Evolutionary conservation across 1,284 basidiomycete genomes (phyloP).

Genomic region (Trametes versicolor): DNA sequence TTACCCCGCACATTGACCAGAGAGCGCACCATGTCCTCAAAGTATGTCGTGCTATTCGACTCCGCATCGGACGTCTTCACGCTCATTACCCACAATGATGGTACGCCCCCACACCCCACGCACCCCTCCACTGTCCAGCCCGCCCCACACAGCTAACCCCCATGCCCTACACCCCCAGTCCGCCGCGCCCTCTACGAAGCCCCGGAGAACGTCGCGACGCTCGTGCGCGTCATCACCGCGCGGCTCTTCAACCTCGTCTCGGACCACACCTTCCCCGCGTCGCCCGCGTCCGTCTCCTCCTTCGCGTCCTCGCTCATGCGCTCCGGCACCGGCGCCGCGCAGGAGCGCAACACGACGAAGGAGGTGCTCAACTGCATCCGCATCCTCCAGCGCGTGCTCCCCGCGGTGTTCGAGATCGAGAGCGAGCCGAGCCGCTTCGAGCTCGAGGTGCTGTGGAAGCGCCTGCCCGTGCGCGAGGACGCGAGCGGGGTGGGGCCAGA

Average conservation of each 20-base stretch:
- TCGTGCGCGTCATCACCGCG: conserved; percentile 78
- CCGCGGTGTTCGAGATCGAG: conserved; percentile 87
- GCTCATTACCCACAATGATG: conserved; percentile 85
- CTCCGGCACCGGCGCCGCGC: conserved; percentile 51
- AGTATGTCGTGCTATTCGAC: conserved; percentile 89
- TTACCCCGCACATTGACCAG: conserved; percentile 27
- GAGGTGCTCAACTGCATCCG: conserved; percentile 91
- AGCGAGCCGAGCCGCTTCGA: conserved; percentile 77
- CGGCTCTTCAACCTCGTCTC: conserved; percentile 85
- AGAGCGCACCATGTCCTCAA: conserved; percentile 23
- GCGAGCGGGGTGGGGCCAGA: conserved; percentile 44
- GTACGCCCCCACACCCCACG: conserved; percentile 54
- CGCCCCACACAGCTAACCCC: background rate
- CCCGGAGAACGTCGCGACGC: conserved; percentile 86
- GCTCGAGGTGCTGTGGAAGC: conserved; percentile 78
- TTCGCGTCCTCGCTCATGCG: conserved; percentile 77
- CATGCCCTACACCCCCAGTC: conserved; percentile 56
- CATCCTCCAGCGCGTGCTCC: conserved; percentile 87
- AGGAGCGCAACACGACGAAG: conserved; percentile 75
- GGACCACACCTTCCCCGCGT: conserved; percentile 83
- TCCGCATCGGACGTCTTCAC: conserved; percentile 90
- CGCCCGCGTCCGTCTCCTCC: conserved; percentile 65
- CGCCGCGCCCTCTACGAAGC: conserved; percentile 82
- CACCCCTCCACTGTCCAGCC: too few relatives aligned
- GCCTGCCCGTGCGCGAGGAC: conserved; percentile 50